These are phyloP conservation scores for Fusarium subglutinans DNA, from an alignment of 2,329 filamentous ascomycete species.

Conservation along the genomic window DNA sequence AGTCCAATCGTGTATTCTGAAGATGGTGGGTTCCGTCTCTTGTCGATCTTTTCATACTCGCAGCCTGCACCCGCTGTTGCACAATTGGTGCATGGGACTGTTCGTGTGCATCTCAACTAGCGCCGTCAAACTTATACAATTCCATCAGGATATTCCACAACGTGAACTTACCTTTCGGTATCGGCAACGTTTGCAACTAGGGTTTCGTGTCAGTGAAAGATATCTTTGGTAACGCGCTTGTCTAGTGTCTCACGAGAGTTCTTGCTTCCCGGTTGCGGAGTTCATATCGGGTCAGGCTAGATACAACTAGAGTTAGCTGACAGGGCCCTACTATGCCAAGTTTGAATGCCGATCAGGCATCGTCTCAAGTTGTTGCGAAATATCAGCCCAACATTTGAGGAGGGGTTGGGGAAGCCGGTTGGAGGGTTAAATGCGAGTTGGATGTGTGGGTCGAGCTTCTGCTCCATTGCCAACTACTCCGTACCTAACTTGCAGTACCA, in stretches of 20 bases:
- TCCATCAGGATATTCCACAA: accelerated
- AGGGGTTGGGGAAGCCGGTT: neutral
- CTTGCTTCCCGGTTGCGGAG: neutral
- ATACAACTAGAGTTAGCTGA: accelerated
- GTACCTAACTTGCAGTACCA: no score
- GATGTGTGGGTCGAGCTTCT: neutral
- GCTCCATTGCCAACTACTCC: no score
- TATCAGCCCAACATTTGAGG: neutral
- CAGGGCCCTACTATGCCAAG: neutral
- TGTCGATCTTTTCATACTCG: neutral
- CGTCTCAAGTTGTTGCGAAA: neutral
- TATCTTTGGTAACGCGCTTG: neutral
- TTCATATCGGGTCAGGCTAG: neutral
- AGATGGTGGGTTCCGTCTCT: neutral
- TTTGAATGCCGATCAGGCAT: neutral
- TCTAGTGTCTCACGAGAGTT: neutral
- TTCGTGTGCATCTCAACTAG: slow-evolving; percentile 3
- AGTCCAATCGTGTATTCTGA: neutral
- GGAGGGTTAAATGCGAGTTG: neutral
- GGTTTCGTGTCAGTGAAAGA: neutral
- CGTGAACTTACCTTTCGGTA: neutral
- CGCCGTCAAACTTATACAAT: neutral
- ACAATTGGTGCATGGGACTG: neutral
- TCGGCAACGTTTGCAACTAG: slow-evolving; percentile 3
- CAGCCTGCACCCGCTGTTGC: neutral